Conservation (phyloP, 2,329 filamentous ascomycete species). For the Aureobasidium mangrovei region DNA sequence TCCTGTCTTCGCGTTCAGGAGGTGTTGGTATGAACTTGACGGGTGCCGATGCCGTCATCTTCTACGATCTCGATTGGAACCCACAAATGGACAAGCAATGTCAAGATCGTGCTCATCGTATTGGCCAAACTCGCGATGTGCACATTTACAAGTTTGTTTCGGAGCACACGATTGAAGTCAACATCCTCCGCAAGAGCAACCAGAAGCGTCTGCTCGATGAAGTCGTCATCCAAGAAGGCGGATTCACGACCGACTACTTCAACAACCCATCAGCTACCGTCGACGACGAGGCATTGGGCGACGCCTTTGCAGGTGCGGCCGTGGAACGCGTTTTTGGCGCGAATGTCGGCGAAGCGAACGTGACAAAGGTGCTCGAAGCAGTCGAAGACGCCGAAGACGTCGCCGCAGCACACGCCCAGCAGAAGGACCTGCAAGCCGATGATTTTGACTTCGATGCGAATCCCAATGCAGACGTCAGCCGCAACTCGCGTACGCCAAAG, state of each 20-base stretch:
- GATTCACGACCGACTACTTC: slow-evolving; percentile 95
- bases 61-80: slow-evolving; percentile 99
- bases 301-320: slow-evolving; percentile 53
- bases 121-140: slow-evolving; percentile 93
- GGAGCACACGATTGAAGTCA: slow-evolving; percentile 80
- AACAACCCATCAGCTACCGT: slow-evolving; percentile 52
- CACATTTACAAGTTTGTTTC: slow-evolving; percentile 73
- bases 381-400: slow-evolving; percentile 92
- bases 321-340: slow-evolving; percentile 71
- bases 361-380: slow-evolving; percentile 69
- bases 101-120: slow-evolving; percentile 93
- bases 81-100: slow-evolving; percentile 99
- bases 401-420: slow-evolving; percentile 73
- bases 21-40: slow-evolving; percentile 94
- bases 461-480: slow-evolving; percentile 20
- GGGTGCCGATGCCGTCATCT: slow-evolving; percentile 94
- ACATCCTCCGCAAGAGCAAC: slow-evolving; percentile 90
- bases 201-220: slow-evolving; percentile 98
- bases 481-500: slow-evolving; percentile 21
- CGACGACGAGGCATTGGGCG: slow-evolving; percentile 45
- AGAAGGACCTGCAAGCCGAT: slow-evolving; percentile 77
- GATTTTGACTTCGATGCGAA: slow-evolving; percentile 79
- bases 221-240: slow-evolving; percentile 95
- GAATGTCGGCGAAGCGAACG: slow-evolving; percentile 48
- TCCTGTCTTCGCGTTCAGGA: slow-evolving; percentile 86